Conservation (phyloP, 768 basidiomycete species). For the Paxillus rubicundulus region DNA sequence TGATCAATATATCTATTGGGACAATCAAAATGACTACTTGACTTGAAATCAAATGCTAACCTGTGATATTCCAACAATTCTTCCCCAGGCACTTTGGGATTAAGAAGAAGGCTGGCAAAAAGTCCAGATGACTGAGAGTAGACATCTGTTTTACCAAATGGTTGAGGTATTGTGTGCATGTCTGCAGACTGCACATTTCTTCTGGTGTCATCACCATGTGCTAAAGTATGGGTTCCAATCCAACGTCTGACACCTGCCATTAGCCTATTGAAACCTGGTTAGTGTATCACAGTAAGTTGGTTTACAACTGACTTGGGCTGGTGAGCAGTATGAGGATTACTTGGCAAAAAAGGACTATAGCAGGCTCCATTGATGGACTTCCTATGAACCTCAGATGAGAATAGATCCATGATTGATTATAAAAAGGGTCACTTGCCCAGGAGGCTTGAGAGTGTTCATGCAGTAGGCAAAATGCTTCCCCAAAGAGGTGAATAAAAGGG, state of each 20-base stretch:
- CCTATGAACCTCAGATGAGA: conserved; percentile 33
- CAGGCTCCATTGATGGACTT: conserved; percentile 68
- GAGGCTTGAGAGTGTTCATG: conserved; percentile 87
- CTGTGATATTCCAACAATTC: conserved; percentile 75
- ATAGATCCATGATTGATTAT: neutral
- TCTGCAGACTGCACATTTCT: conserved; percentile 36
- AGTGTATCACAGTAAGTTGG: conserved; percentile 9
- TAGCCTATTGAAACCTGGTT: conserved; percentile 41
- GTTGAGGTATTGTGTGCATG: conserved; percentile 24
- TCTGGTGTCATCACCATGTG: conserved; percentile 40
- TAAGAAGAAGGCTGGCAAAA: conserved; percentile 55
- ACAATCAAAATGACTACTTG: neutral
- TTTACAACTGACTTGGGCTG: conserved; percentile 36
- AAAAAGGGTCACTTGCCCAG: conserved; percentile 53
- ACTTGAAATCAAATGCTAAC: conserved; percentile 33
- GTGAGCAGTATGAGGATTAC: conserved; percentile 39
- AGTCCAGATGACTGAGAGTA: conserved; percentile 49
- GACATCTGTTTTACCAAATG: conserved; percentile 27
- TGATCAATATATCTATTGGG: conserved; percentile 67
- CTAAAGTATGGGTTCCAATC: conserved; percentile 58
- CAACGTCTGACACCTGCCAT: conserved; percentile 78
- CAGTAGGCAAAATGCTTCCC: conserved; percentile 89
- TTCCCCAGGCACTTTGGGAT: conserved; percentile 60
- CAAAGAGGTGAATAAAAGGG: conserved; percentile 77
- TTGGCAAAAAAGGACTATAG: conserved; percentile 73